Base-by-base conservation (phyloP, 2,329 filamentous ascomycete genomes). In the Teratosphaeria zuluensis region DNA sequence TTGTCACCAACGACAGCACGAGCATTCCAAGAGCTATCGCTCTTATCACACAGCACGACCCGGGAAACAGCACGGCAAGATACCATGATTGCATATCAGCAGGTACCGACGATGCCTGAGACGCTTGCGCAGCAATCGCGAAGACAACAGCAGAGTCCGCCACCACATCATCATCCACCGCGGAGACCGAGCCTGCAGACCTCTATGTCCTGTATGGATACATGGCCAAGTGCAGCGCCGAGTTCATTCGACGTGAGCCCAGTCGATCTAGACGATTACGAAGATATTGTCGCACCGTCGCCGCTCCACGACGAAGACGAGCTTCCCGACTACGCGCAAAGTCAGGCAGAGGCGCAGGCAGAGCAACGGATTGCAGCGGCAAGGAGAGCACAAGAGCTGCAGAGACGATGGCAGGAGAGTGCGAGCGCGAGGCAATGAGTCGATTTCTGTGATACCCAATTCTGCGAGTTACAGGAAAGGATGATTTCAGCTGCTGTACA, bases 241-340 rank as follows among this genome's bases (percentile, higher is more conserved):
- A 51, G 32, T 6, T n/a, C 33, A 12, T 12, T n/a, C 14, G n/a
- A 7, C 4, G 21, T 56, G 8, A 53, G 33, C 31, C 38, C 21
- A 19, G 48, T 58, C 7, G 58, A 61, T n/a, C 52, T 56, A 9
- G 59, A 61, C 4, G 56, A 58, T 14, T 57, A 56, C 31, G 58
- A 58, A 35, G 56, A 63, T 12, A 61, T 59, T 32, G 32, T 21
- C 16, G 12, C 52, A 30, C 12, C 52, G 24, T 53, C 52, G 4
- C 56, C 59, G 14, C 60, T 65, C 11, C 68, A 70, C 14, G 63
- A 62, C n/a, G 75, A 74, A 12, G 73, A 79, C 28, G 72, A 74
- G 60, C 61, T 79, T 14, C 77, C 77, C 0, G 71, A 78, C 61
- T 79, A 79, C 60, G 76, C 75, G 30, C 70, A 75, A 58, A 78